Evolutionary conservation across 768 basidiomycete species (phyloP).

Genomic region (Boletus sp.): DNA sequence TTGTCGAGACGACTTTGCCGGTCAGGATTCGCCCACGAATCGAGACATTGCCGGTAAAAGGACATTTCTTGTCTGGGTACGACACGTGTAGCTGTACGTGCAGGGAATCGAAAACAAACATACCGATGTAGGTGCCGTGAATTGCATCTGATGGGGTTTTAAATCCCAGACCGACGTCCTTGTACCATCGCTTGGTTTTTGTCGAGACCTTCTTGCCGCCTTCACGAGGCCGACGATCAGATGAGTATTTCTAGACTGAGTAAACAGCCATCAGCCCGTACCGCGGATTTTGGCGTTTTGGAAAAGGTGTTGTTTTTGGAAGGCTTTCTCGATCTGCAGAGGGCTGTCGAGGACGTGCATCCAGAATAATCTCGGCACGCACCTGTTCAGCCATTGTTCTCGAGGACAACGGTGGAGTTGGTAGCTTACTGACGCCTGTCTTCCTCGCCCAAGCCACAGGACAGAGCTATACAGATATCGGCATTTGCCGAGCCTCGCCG

Average conservation of each 20-base stretch:
- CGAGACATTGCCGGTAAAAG: constrained; percentile 94
- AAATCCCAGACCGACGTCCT: constrained; percentile 95
- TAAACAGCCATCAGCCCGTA: constrained; percentile 42
- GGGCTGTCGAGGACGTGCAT: background rate
- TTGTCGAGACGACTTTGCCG: constrained; percentile 96
- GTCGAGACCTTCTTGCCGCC: constrained; percentile 90
- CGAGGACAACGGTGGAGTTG: background rate
- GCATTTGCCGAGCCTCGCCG: constrained; percentile 27
- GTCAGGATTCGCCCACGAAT: constrained; percentile 99
- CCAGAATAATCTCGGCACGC: constrained; percentile 14
- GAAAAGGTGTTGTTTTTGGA: constrained; percentile 97
- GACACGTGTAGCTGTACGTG: background rate
- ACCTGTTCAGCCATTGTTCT: constrained; percentile 61
- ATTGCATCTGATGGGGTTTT: constrained; percentile 97
- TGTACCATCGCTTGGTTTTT: constrained; percentile 98
- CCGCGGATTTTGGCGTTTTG: constrained; percentile 93
- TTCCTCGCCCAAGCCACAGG: constrained; percentile 34
- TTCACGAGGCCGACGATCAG: constrained; percentile 14
- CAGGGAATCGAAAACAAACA: constrained; percentile 30
- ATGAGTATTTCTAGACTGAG: constrained; percentile 7
- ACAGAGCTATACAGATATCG: constrained; percentile 40
- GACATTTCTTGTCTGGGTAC: constrained; percentile 94
- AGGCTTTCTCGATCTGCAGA: constrained; percentile 89
- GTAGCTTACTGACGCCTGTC: background rate
- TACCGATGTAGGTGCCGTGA: constrained; percentile 94